These are phyloP conservation scores for Aspergillus baeticus DNA, from an alignment of 495 filamentous ascomycete genomes.

Conservation along the genomic window DNA sequence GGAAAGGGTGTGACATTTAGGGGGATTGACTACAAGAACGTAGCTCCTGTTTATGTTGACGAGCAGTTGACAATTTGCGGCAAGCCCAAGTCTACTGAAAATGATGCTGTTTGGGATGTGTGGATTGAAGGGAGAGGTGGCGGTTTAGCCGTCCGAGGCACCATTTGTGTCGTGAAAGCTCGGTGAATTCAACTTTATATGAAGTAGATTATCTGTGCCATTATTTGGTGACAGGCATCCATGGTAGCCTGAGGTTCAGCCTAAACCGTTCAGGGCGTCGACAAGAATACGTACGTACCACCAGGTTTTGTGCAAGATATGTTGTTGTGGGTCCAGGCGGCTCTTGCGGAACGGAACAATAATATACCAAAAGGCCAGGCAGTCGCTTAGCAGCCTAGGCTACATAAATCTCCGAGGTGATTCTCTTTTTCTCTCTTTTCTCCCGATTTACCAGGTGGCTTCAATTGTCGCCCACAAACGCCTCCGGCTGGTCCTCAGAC, in stretches of 20 bases:
- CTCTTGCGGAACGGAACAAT: slow-evolving; percentile 9
- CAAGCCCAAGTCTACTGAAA: slow-evolving; percentile 29
- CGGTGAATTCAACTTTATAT: not conserved
- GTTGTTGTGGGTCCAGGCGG: not conserved
- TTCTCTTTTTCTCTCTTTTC: not conserved
- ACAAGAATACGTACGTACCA: too few species aligned
- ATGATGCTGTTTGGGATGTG: slow-evolving; percentile 49
- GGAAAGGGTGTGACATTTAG: slow-evolving; percentile 32
- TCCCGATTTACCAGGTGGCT: not conserved
- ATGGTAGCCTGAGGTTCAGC: too few species aligned
- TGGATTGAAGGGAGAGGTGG: slow-evolving; percentile 65
- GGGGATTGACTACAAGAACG: slow-evolving; percentile 72
- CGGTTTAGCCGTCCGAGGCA: slow-evolving; percentile 61
- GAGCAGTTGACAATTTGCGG: slow-evolving; percentile 63
- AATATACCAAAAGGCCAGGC: slow-evolving; percentile 10
- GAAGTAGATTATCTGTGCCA: too few species aligned
- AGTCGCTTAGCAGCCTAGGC: not conserved
- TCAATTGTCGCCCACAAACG: not conserved
- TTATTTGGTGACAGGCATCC: too few species aligned
- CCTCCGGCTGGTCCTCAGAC: not conserved
- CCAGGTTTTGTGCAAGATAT: slow-evolving; percentile 5
- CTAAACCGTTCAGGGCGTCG: too few species aligned
- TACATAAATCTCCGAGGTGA: not conserved
- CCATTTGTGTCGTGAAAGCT: slow-evolving; percentile 19
- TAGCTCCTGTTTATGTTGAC: slow-evolving; percentile 76